phyloP scores from a whole-genome alignment of 2,329 filamentous ascomycete species.

The Clonostachys rosea region DNA sequence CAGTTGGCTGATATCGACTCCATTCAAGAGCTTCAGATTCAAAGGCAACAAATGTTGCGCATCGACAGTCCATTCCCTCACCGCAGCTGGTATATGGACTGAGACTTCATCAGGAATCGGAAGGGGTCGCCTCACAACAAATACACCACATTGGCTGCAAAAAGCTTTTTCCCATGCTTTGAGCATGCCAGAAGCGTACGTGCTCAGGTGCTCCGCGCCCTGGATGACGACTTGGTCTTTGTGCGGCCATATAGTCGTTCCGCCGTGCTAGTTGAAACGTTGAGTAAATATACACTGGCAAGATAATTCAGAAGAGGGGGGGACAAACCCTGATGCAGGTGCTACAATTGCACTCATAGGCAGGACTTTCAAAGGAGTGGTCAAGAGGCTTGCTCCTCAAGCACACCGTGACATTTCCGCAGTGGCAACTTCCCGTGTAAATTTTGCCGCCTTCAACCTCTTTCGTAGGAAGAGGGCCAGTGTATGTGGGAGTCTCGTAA shows the following conservation, averaged over 20 bases:
- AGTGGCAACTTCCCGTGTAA: constrained; percentile 49
- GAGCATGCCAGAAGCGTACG: constrained; percentile 30
- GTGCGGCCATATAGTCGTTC: constrained; percentile 37
- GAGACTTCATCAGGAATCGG: constrained; percentile 8
- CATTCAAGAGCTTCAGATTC: constrained; percentile 31
- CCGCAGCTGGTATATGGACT: too few species aligned
- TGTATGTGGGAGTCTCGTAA: constrained; percentile 28
- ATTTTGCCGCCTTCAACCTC: constrained; percentile 28
- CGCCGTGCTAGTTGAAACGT: constrained; percentile 25
- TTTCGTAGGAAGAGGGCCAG: constrained; percentile 31
- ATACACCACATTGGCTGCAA: constrained; percentile 42
- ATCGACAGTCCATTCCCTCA: too few species aligned
- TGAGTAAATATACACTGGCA: too few species aligned
- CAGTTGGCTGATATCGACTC: constrained; percentile 24
- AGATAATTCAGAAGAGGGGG: not conserved
- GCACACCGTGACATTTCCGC: constrained; percentile 40
- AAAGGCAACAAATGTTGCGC: constrained; percentile 8
- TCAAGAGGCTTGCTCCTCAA: constrained; percentile 35
- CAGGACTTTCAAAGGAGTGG: constrained; percentile 20
- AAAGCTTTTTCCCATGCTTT: constrained; percentile 31
- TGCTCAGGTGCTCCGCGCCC: constrained; percentile 23
- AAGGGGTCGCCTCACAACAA: constrained; percentile 18
- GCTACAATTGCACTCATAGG: constrained; percentile 45
- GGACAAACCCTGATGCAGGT: constrained; percentile 33
- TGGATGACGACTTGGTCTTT: constrained; percentile 29